phyloP scores from a whole-genome alignment of 2,329 filamentous ascomycete species.

The Aspergillus sp. region DNA sequence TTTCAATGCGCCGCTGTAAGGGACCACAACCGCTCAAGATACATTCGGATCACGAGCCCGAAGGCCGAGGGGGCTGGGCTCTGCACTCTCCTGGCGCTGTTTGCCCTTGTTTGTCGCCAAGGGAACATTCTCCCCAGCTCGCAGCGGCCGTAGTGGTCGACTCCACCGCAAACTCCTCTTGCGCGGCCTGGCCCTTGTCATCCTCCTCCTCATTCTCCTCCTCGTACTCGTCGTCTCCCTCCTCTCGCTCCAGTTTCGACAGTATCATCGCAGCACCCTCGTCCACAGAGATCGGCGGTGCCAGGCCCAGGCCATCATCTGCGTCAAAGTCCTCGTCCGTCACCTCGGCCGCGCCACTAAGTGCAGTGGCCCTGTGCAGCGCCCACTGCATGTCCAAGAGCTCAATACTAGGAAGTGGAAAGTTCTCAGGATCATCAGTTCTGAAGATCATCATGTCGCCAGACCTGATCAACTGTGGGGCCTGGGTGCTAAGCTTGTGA shows the following conservation, averaged over 20 bases:
- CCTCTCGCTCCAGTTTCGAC: background rate
- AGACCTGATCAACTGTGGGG: background rate
- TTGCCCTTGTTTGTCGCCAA: background rate
- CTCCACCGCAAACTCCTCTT: background rate
- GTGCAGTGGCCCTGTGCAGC: background rate
- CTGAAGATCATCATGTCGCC: background rate
- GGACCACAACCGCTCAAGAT: background rate
- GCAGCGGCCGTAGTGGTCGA: background rate
- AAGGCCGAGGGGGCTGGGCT: background rate
- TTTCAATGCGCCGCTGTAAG: too few relatives aligned
- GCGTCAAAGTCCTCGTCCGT: background rate
- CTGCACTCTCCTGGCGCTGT: background rate
- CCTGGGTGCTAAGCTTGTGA: background rate
- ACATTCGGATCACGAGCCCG: background rate
- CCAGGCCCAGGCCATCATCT: background rate
- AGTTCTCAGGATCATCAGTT: background rate
- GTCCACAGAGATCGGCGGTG: background rate
- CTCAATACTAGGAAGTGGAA: background rate
- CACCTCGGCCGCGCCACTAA: background rate
- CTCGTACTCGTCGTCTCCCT: too few relatives aligned
- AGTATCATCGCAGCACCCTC: background rate
- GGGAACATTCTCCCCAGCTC: background rate
- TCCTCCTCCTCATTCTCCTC: background rate
- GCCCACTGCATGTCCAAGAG: constrained; percentile 1
- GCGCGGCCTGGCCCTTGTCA: background rate